Evolutionary conservation across 371 early-diverging fungal genomes (phyloP), one percentile per base, ranked within the genome.

Genomic region (Actinomortierella ambigua): DNA sequence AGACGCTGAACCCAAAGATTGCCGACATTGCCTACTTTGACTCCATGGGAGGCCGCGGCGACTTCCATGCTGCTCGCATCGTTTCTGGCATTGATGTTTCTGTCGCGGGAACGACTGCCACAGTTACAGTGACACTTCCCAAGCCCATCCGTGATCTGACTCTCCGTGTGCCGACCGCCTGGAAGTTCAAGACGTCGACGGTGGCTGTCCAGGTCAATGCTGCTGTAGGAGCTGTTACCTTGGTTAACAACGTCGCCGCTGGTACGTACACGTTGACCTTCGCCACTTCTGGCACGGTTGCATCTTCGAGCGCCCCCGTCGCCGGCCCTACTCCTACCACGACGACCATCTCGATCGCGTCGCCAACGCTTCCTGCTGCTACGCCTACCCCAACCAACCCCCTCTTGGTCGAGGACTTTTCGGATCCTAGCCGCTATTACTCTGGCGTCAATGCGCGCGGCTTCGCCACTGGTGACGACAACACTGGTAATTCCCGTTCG

Each of bases 31-130:
- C 63, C 27, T 63, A 55, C 43, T 63, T 63, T 42, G 63, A 63
- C 44, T 40, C 63, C 3, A 42, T 63, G 63, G 56, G 44, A 8
- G 63, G 63, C 29, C 63, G 63, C 14, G 63, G 63, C 6, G 56
- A 55, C 9, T 63, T 63, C 55, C 54, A 53, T 23, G 26, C 24
- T 22, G 49, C 63, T 20, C 41, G 63, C 0, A 54, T 63, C 26
- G 44, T 41, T 9, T 8, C 63, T 15, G 56, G 63, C 8, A 55
- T 61, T 11, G 61, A 61, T 54, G 51, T 51, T 22, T 24, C 48
- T 41, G 34, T 61, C 49, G 22, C 17, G 39, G 54, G 53, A 15
- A 44, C 41, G 7, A 63, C 39, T 4, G 60, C 52, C 5, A 59
- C 51, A 27, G 53, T 54, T 24, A 53, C 41, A 1, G 61, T 61